phyloP scores from a whole-genome alignment of 2,329 filamentous ascomycete genomes.

The Fusarium sp. region DNA sequence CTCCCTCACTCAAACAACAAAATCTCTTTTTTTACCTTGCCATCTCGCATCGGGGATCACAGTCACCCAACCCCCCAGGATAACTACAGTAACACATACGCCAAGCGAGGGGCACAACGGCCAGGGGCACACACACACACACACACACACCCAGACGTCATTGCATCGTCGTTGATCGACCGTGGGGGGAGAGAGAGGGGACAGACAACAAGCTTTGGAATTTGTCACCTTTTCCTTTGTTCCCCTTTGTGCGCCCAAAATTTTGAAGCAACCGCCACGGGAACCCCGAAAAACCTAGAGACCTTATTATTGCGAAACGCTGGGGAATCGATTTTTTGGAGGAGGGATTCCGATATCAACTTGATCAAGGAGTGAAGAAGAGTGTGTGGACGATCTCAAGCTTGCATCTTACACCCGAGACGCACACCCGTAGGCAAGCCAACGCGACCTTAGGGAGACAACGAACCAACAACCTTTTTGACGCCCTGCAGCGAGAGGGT shows the following conservation, averaged over 20 bases:
- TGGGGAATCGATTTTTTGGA: background rate
- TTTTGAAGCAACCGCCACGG: background rate
- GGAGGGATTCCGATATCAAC: background rate
- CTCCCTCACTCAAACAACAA: background rate
- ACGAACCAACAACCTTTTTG: constrained; percentile 8
- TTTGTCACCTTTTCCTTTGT: constrained; percentile 26
- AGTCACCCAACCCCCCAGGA: background rate
- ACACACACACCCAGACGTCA: background rate
- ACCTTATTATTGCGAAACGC: background rate
- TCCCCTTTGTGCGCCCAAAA: background rate
- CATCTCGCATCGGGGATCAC: background rate
- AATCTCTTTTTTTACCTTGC: background rate
- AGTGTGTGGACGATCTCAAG: background rate
- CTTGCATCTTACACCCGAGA: constrained; percentile 1
- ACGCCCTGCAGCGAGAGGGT: background rate
- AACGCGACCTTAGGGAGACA: background rate
- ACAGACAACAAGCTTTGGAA: constrained; percentile 2
- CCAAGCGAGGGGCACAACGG: constrained; percentile 10
- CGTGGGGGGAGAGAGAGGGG: background rate
- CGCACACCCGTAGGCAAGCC: background rate
- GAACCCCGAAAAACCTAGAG: constrained; percentile 12
- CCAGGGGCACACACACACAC: background rate
- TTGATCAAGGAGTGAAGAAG: background rate
- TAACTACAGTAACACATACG: background rate
- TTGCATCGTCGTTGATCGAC: constrained; percentile 13